Conservation (phyloP, 257 asterid genomes). For the Verbascum thapsus region DNA sequence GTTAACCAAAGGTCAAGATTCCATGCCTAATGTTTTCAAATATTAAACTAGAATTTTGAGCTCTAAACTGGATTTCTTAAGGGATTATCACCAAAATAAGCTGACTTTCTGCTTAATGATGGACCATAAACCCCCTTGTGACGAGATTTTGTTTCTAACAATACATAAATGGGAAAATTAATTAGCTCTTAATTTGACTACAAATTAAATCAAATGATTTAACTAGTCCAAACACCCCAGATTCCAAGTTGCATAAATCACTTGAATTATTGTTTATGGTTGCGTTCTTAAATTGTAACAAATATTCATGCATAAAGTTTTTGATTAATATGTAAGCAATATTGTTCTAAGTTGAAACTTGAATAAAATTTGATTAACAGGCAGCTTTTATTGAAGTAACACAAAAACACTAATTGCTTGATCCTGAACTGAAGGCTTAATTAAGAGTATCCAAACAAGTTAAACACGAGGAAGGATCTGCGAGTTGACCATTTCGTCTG, state of each 20-base stretch:
- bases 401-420: slow-evolving; percentile 4
- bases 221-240: not conserved
- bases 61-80: not conserved
- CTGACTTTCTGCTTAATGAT: slow-evolving; percentile 10
- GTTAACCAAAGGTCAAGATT: slow-evolving; percentile 17
- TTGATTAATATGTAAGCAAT: too few species aligned
- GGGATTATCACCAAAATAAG: slow-evolving; percentile 12
- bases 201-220: not conserved
- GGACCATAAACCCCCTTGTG: slow-evolving; percentile 15
- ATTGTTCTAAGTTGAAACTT: too few species aligned
- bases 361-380: not conserved
- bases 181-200: not conserved
- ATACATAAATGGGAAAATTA: not conserved
- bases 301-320: too few species aligned
- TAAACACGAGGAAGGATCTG: slow-evolving; percentile 24
- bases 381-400: not conserved
- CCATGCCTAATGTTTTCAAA: slow-evolving; percentile 17
- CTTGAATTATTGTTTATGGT: not conserved
- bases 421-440: not conserved
- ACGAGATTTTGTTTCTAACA: slow-evolving; percentile 4
- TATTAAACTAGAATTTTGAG: not conserved
- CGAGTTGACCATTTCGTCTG: too few species aligned
- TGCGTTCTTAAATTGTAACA: too few species aligned
- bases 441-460: not conserved
- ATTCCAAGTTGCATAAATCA: not conserved